A percentile compares a stretch with the other conserved stretches of the same genome.
phyloP scores from a whole-genome alignment of 225 moss, liverwort and hornwort genomes.

The Polytrichum formosum region DNA sequence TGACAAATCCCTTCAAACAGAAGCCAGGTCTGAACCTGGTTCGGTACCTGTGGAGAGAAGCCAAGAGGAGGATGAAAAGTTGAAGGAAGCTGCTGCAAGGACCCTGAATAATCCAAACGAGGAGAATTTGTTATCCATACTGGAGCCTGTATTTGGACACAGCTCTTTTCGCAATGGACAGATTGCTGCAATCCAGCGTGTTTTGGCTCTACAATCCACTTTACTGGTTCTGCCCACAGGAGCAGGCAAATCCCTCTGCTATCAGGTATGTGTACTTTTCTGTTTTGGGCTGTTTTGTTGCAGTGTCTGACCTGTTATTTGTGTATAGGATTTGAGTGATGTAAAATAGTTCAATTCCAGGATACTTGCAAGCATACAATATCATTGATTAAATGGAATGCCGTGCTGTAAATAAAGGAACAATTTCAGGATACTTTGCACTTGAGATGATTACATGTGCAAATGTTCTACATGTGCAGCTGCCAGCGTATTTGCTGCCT shows the following conservation, averaged over 20 bases:
- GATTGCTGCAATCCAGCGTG: conserved; percentile 59
- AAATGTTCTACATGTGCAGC: conserved; percentile 21
- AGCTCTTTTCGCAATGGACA: conserved; percentile 70
- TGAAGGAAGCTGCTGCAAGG: conserved; percentile 31
- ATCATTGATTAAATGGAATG: neutral
- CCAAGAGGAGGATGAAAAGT: conserved; percentile 20
- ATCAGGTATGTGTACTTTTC: conserved; percentile 53
- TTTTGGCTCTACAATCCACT: conserved; percentile 68
- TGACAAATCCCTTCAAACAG: conserved; percentile 21
- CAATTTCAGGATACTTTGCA: neutral
- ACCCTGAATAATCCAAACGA: conserved; percentile 43
- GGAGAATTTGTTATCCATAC: conserved; percentile 45
- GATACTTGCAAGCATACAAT: too few species aligned
- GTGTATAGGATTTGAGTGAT: too few species aligned
- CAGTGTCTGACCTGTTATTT: too few species aligned
- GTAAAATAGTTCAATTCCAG: too few species aligned
- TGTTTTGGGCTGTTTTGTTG: too few species aligned
- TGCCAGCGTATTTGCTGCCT: conserved; percentile 75
- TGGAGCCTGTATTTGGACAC: conserved; percentile 61
- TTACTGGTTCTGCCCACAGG: conserved; percentile 90
- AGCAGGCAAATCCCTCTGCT: conserved; percentile 88
- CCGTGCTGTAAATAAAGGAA: too few species aligned
- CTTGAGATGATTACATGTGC: neutral
- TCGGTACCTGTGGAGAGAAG: conserved; percentile 18
- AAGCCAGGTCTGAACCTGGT: neutral